These are phyloP conservation scores for Sphaerulina musiva DNA, from an alignment of 2,329 filamentous ascomycete genomes.

Conservation along the genomic window DNA sequence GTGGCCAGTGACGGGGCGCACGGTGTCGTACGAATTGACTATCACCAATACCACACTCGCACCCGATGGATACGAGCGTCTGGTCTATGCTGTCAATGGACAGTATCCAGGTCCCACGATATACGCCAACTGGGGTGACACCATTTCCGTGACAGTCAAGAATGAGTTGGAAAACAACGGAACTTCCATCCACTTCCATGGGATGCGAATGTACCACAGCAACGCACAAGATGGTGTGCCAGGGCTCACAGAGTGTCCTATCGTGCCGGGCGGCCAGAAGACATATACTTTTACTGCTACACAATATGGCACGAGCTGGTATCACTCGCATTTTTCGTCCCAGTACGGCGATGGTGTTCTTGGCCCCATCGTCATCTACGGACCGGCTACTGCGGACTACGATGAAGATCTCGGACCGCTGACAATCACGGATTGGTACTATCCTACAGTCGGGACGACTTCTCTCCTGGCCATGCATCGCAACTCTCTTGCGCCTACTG, in stretches of 20 bases:
- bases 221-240: slow-evolving; percentile 54
- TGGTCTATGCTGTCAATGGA: slow-evolving; percentile 51
- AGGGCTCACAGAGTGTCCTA: slow-evolving; percentile 42
- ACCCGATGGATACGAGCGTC: slow-evolving; percentile 34
- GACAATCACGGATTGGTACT: slow-evolving; percentile 55
- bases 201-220: slow-evolving; percentile 51
- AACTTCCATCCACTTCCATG: slow-evolving; percentile 59
- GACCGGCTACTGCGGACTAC: slow-evolving; percentile 53
- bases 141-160: slow-evolving; percentile 49
- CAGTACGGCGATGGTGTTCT: slow-evolving; percentile 54
- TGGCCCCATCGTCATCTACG: slow-evolving; percentile 57
- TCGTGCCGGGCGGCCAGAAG: slow-evolving; percentile 46
- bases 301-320: slow-evolving; percentile 38
- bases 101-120: slow-evolving; percentile 51
- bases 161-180: slow-evolving; percentile 52
- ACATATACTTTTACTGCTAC: slow-evolving; percentile 55
- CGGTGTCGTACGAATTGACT: slow-evolving; percentile 32
- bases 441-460: slow-evolving; percentile 25
- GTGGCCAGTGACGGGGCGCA: slow-evolving; percentile 31
- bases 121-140: slow-evolving; percentile 30
- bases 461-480: slow-evolving; percentile 29
- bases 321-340: slow-evolving; percentile 52
- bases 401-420: slow-evolving; percentile 58
- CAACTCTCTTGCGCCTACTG: slow-evolving; percentile 34
- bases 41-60: slow-evolving; percentile 41